Conservation (phyloP, 2,329 filamentous ascomycete genomes). For the Phialemoniopsis sp. region DNA sequence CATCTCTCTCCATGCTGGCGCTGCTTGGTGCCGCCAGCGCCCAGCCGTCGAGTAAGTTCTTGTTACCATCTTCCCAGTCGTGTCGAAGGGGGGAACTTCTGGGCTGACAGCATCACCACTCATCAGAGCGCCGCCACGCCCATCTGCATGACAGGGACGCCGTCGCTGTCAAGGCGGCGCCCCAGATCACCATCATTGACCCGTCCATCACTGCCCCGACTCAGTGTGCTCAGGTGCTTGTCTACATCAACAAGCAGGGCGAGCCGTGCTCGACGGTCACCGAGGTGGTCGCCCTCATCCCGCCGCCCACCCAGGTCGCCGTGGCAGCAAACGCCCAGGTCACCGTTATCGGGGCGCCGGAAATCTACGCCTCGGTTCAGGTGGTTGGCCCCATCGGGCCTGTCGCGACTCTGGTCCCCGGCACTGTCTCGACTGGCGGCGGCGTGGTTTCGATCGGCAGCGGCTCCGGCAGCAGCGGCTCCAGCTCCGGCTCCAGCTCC, state of each 20-base stretch:
- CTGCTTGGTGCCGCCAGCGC: too few species aligned
- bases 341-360: too few species aligned
- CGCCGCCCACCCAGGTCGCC: constrained; percentile 21
- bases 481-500: too few species aligned
- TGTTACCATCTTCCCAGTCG: not conserved
- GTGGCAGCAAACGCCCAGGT: constrained; percentile 23
- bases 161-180: constrained; percentile 8
- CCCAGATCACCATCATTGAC: constrained; percentile 28
- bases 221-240: constrained; percentile 42
- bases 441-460: too few species aligned
- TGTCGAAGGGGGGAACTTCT: not conserved
- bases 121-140: not conserved
- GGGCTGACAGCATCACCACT: not conserved
- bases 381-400: too few species aligned
- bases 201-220: constrained; percentile 30
- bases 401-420: too few species aligned
- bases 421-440: too few species aligned
- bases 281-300: constrained; percentile 25
- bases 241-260: constrained; percentile 58
- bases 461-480: too few species aligned
- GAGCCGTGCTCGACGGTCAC: constrained; percentile 41
- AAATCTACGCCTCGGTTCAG: too few species aligned
- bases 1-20: too few species aligned
- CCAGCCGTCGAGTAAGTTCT: too few species aligned
- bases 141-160: not conserved